Evolutionary conservation across 441 rosid species (phyloP), one percentile per base, ranked within the genome.

Genomic region (Brassica hybrid): DNA sequence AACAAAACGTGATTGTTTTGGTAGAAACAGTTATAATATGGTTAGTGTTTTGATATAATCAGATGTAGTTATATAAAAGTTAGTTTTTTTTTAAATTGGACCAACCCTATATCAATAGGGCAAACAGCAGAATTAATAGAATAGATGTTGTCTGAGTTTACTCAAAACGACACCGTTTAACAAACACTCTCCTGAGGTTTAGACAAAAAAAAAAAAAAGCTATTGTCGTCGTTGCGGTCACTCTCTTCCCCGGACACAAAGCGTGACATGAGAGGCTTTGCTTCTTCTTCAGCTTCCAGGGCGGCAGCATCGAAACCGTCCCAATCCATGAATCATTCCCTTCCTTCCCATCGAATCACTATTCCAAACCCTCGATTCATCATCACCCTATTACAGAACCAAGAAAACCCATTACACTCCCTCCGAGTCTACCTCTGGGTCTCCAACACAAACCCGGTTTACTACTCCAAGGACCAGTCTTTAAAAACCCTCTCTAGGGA

Each of bases 371-470:
- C 92, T 79, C 89, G 81, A 74, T 83, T 85, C 82, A 71, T 85
- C 6, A 83, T 83, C 38, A 90, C 96, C 71, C 67, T 94, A 23
- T 71, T 92, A 82, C 97, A 91, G 82, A 92, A 90, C 79, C 97
- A 90, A 73, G 92, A 90, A 32, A 87, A 89, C 83, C 90, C 94
- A 27, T 68, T 89, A 41, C 78, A 77, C 21, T 63, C 87, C 56
- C 79, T 94, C 77, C 84, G 87, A 64, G 88, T 92, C 72, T 94
- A 86, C 82, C 77, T 90, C 83, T 94, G 98, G 98, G 85, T 85
- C 68, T 86, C 88, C 5, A 86, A 81, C 81, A 54, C 79, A n/a
- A 85, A 90, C 62, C 86, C 85, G 19, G 68, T 77, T 16, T 3
- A 3, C 30, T 19, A 19, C 21, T 19, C 21, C 21, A 19, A 19